Evolutionary conservation across 1,284 basidiomycete genomes (phyloP).

Genomic region (Pseudozyma sp.): DNA sequence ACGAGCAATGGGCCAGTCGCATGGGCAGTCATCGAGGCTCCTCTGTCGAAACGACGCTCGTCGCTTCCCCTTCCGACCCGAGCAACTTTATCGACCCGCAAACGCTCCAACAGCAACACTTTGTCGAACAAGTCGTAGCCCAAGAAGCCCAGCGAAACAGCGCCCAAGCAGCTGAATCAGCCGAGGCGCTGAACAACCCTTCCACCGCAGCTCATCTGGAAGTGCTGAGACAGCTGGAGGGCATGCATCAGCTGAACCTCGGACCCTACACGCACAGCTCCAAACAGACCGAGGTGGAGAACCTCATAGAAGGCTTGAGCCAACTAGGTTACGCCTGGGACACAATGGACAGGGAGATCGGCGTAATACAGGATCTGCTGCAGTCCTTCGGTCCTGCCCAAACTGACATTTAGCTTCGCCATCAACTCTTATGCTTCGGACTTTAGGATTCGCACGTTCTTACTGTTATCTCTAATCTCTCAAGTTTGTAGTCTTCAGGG

Average conservation of each 20-base stretch:
- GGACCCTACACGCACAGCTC: conserved; percentile 56
- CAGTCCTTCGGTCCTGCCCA: conserved; percentile 13
- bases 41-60: not conserved
- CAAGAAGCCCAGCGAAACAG: conserved; percentile 19
- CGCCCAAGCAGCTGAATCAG: not conserved
- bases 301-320: conserved; percentile 56
- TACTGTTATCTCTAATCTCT: not conserved
- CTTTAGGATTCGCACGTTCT: no score
- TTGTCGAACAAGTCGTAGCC: conserved; percentile 13
- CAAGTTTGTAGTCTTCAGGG: not conserved
- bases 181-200: conserved; percentile 7
- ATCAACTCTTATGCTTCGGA: no score
- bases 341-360: conserved; percentile 58
- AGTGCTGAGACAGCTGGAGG: conserved; percentile 36
- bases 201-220: conserved; percentile 19
- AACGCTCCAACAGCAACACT: conserved; percentile 21
- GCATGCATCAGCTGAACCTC: conserved; percentile 44
- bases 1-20: conserved; percentile 34
- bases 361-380: conserved; percentile 53
- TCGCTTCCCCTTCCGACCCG: conserved; percentile 8
- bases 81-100: conserved; percentile 39
- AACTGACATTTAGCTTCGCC: not conserved
- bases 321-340: conserved; percentile 65
- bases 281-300: conserved; percentile 58
- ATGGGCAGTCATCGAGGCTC: conserved; percentile 10